These are phyloP conservation scores for Xylariaceae sp. DNA, from an alignment of 2,329 filamentous ascomycete species.

Conservation along the genomic window DNA sequence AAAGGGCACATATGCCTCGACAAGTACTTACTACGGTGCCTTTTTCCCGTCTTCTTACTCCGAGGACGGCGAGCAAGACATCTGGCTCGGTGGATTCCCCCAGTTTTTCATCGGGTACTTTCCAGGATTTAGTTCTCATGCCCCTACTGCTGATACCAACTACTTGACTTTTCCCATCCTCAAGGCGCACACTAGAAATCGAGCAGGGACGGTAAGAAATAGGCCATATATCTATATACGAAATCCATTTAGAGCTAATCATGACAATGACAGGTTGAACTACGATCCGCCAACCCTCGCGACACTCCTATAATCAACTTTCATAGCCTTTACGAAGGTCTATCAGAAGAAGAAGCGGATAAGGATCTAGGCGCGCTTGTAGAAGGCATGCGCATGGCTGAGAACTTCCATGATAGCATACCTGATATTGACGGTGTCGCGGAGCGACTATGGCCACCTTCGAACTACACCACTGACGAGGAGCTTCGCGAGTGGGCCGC, in stretches of 20 bases:
- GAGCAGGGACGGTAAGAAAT: slow-evolving; percentile 52
- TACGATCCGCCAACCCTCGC: slow-evolving; percentile 58
- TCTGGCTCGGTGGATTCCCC: slow-evolving; percentile 37
- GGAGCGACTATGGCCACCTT: slow-evolving; percentile 19
- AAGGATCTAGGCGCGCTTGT: slow-evolving; percentile 49
- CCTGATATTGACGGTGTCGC: slow-evolving; percentile 36
- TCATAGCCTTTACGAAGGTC: slow-evolving; percentile 53
- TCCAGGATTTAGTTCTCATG: too few relatives aligned
- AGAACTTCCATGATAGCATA: slow-evolving; percentile 41
- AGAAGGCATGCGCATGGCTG: slow-evolving; percentile 51
- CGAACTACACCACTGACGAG: slow-evolving; percentile 13
- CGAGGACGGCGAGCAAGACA: slow-evolving; percentile 27
- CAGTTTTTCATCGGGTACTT: too few relatives aligned
- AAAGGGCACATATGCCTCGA: slow-evolving; percentile 31
- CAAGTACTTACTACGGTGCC: slow-evolving; percentile 30
- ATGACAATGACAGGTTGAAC: slow-evolving; percentile 24
- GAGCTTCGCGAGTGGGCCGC: slow-evolving; percentile 20
- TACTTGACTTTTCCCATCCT: slow-evolving; percentile 44
- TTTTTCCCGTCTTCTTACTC: slow-evolving; percentile 23
- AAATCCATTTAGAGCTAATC: neutral
- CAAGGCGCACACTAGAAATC: slow-evolving; percentile 56
- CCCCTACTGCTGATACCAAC: too few relatives aligned
- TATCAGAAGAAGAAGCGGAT: slow-evolving; percentile 37
- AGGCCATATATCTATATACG: too few relatives aligned
- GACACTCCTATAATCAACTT: slow-evolving; percentile 61